Evolutionary conservation across 1,139 yeast species (phyloP), one percentile per base, ranked within the genome.

Genomic region (Protomyces inundatus): DNA sequence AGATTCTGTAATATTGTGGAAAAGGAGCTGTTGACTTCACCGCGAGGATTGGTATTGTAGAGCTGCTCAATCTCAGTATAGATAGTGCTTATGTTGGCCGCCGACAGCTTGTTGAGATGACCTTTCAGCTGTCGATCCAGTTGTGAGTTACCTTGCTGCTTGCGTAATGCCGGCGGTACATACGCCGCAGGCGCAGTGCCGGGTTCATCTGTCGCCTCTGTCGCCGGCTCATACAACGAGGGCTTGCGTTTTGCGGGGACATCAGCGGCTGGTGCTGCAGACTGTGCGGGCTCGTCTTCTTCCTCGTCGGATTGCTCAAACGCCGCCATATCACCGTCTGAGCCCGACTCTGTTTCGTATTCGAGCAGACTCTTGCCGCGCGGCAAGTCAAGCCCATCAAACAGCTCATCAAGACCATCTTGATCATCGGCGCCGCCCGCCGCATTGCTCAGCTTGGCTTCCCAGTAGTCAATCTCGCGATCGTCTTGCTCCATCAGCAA

Each of bases 101-200:
- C 98, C 0, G 97, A 87, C 45, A 95, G 79, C 73, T 86, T 87
- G 73, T 95, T 95, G 70, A 93, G 78, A 0, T 90, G 84, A 30
- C 71, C 69, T 45, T 69, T 70, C 34, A 68, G 63, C 53, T 66
- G 68, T 5, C 68, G 54, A 32, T 46, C 54, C 57, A 60, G 63
- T 10, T 59, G 52, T 3, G 55, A 32, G 45, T 54, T 40, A 3
- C 16, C 32, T 45, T 55, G 61, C 10, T 14, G 32, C 12, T 50
- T 55, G 23, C 96, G 81, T 66, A 88, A 75, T 0, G 96, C 90
- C 0, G 97, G 98, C 1, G 98, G 98, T 35, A 90, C 77, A 73
- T 90, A 91, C 68, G 80, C 82, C 14, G 77, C 75, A 6, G 56
- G 53, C 34, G 40, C 35, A 6, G 48, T 3, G 12, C 4, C 50